These are phyloP conservation scores for Dendrobium chrysotoxum DNA, from an alignment of 106 monocot species.

Conservation along the genomic window DNA sequence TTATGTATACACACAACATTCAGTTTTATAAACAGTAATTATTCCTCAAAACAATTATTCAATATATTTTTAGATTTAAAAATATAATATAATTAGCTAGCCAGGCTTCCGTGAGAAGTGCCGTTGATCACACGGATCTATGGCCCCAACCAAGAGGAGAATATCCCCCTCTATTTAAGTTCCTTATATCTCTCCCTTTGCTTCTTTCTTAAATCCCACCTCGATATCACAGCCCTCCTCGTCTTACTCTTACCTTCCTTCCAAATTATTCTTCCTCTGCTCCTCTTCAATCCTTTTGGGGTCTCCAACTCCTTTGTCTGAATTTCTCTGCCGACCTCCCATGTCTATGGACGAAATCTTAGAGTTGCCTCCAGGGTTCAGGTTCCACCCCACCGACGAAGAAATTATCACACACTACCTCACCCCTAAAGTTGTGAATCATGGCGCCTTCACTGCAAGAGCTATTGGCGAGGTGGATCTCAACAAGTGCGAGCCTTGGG, in stretches of 20 bases:
- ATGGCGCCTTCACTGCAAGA: constrained; percentile 22
- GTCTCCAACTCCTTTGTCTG: not conserved
- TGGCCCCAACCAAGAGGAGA: constrained; percentile 1
- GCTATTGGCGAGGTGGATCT: constrained; percentile 75
- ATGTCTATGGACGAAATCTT: constrained; percentile 8
- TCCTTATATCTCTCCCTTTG: constrained; percentile 9
- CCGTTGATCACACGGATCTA: constrained; percentile 44
- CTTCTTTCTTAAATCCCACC: constrained; percentile 31
- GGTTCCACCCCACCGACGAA: constrained; percentile 61
- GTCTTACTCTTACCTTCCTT: not conserved
- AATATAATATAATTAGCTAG: too few species aligned
- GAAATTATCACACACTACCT: constrained; percentile 49
- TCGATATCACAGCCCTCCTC: not conserved
- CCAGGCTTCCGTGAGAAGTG: constrained; percentile 38
- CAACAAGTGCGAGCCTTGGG: constrained; percentile 90
- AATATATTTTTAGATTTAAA: too few species aligned
- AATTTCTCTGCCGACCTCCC: not conserved
- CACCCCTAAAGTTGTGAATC: constrained; percentile 27
- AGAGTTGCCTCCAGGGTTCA: constrained; percentile 46
- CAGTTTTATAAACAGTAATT: too few species aligned
- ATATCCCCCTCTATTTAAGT: constrained; percentile 24
- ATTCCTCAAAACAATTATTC: too few species aligned
- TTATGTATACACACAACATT: too few species aligned
- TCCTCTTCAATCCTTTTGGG: not conserved
- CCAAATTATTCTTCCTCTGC: not conserved